Evolutionary conservation across 2,329 filamentous ascomycete species (phyloP), one percentile per base, ranked within the genome.

Genomic region (Teratosphaeria zuluensis): DNA sequence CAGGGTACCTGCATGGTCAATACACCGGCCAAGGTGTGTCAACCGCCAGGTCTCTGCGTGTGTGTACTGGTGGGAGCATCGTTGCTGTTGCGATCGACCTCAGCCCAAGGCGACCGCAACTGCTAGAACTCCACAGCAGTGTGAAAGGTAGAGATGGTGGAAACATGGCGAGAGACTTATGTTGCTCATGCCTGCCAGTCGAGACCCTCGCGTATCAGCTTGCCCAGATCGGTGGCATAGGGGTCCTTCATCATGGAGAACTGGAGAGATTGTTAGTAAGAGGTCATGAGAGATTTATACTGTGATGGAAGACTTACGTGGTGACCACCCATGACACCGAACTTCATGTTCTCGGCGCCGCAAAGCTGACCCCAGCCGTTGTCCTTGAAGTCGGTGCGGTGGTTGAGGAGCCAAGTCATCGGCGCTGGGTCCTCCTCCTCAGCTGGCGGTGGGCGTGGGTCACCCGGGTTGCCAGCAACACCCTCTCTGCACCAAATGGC

Each of bases 231-330:
- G 9, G 61, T 63, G 16, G 71, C 70, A 54, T 70, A 66, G n/a
- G 72, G 72, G 32, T 83, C 84, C 71, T 86, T 84, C 85, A 90
- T 89, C 86, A 89, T 89, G 21, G 80, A 84, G 74, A 90, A 89
- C 31, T 63, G 58, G 28, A 5, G 46, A 14, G 14, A 24, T 2
- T 14, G 16, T 55, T 46, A 58, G 31, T 14, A 32, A 54, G 19
- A 24, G 24, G 59, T 31, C 30, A n/a, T 30, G 24, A 58, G 42
- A 56, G 6, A 35, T 24, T 30, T 32, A 51, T 8, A 11, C 4
- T 51, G 30, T 19, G n/a, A 28, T 14, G 52, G 14, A 48, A 12
- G 24, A 32, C 51, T 42, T 30, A 61, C 53, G 74, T 89, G 86
- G 67, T 89, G 87, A 2, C 85, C 87, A 16, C 82, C 82, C 83